A percentile compares a stretch with the other conserved stretches of the same genome.
These are phyloP conservation scores for Scedosporium minutisporum DNA, from an alignment of 2,329 filamentous ascomycete genomes.

Conservation along the genomic window DNA sequence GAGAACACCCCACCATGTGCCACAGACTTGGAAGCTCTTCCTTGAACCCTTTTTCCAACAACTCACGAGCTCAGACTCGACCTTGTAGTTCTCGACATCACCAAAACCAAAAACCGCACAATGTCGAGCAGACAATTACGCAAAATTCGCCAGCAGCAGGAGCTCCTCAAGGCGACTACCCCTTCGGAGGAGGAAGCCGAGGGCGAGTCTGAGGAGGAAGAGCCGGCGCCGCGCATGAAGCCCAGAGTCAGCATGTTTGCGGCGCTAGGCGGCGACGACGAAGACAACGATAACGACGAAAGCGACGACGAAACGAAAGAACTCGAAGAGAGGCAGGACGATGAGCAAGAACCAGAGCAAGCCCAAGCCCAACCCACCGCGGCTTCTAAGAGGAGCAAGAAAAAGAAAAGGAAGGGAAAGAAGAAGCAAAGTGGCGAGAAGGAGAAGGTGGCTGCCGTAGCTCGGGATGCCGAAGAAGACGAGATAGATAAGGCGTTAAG, in stretches of 20 bases:
- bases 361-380: slow-evolving; percentile 9
- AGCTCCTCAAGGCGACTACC: slow-evolving; percentile 24
- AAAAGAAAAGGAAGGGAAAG: slow-evolving; percentile 28
- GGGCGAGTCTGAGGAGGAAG: slow-evolving; percentile 19
- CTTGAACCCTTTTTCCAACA: not conserved
- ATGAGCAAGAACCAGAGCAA: slow-evolving; percentile 11
- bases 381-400: slow-evolving; percentile 27
- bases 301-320: slow-evolving; percentile 24
- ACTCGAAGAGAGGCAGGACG: slow-evolving; percentile 16
- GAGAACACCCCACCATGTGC: not conserved
- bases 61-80: not conserved
- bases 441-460: slow-evolving; percentile 14
- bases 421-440: slow-evolving; percentile 26
- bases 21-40: not conserved
- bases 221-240: slow-evolving; percentile 21
- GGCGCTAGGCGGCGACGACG: slow-evolving; percentile 36
- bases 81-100: not conserved
- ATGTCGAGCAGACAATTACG: slow-evolving; percentile 45
- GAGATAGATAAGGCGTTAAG: slow-evolving; percentile 47
- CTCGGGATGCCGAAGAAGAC: slow-evolving; percentile 29
- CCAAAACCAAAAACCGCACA: slow-evolving; percentile 6
- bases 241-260: slow-evolving; percentile 40
- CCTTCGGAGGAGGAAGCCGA: slow-evolving; percentile 19
- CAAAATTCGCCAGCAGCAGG: slow-evolving; percentile 41
- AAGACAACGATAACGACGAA: slow-evolving; percentile 28